phyloP scores from a whole-genome alignment of 805 yeast genomes.

The Candida nemodendra region DNA sequence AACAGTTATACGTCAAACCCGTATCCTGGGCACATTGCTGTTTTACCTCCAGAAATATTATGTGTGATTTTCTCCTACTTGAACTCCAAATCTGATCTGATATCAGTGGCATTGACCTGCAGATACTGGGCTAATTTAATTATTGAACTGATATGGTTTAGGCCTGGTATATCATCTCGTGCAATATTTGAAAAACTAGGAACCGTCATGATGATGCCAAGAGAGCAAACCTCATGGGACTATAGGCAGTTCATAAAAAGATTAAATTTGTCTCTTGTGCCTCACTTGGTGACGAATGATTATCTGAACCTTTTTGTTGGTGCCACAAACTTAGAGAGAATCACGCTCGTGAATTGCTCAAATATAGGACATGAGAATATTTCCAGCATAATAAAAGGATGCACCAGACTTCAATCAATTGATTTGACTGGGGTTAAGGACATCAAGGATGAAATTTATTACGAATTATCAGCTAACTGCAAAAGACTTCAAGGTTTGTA shows the following conservation, averaged over 20 bases:
- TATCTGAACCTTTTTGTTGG: slow-evolving; percentile 60
- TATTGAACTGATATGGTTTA: slow-evolving; percentile 81
- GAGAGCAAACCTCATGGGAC: slow-evolving; percentile 56
- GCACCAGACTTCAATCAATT: slow-evolving; percentile 74
- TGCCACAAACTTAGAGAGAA: slow-evolving; percentile 76
- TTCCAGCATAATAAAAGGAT: slow-evolving; percentile 56
- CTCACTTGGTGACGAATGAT: slow-evolving; percentile 63
- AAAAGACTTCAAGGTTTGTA: slow-evolving; percentile 82
- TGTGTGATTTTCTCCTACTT: slow-evolving; percentile 65
- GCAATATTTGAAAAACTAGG: slow-evolving; percentile 51
- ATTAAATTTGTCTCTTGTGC: slow-evolving; percentile 74
- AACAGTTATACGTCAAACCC: slow-evolving; percentile 9
- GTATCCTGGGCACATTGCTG: slow-evolving; percentile 36
- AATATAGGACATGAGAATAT: slow-evolving; percentile 62
- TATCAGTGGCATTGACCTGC: slow-evolving; percentile 68
- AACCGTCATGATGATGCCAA: slow-evolving; percentile 51
- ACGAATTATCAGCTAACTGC: slow-evolving; percentile 68
- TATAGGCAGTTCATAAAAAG: slow-evolving; percentile 71
- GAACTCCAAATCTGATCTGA: slow-evolving; percentile 57
- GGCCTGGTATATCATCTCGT: slow-evolving; percentile 67
- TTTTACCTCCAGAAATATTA: slow-evolving; percentile 59
- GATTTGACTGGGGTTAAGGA: slow-evolving; percentile 80
- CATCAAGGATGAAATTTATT: slow-evolving; percentile 67
- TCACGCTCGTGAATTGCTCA: slow-evolving; percentile 80
- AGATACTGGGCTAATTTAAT: slow-evolving; percentile 76